Percentiles rank a stretch among this genome's conserved stretches.
Conservation (phyloP, 1,139 yeast genomes). For the Pneumocystis wakefieldiae region DNA sequence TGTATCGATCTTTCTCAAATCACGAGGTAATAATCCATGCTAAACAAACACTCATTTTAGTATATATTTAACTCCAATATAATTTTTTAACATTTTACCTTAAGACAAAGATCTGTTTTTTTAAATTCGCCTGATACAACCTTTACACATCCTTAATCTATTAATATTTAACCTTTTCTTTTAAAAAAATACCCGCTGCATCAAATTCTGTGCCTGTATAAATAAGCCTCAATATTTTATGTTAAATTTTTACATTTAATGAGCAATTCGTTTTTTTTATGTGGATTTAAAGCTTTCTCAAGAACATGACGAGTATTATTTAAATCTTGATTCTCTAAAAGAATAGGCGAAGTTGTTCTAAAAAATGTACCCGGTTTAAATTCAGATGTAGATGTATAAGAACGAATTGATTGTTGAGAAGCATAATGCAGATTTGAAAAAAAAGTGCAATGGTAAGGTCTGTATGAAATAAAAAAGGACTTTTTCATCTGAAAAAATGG, state of each 20-base stretch:
- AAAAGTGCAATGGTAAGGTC: no score
- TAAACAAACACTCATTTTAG: not conserved
- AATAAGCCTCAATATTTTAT: not conserved
- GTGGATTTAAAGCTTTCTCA: not conserved
- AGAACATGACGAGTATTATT: not conserved
- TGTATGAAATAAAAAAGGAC: no score
- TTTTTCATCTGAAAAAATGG: no score
- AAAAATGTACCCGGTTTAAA: not conserved
- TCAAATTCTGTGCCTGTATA: not conserved
- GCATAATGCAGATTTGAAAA: no score
- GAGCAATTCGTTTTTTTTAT: not conserved
- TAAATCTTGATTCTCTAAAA: not conserved
- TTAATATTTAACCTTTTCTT: constrained; percentile 32
- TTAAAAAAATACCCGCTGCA: not conserved
- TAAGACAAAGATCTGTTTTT: constrained; percentile 56
- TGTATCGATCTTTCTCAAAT: constrained; percentile 73
- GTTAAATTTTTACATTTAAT: not conserved
- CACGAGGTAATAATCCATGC: constrained; percentile 68
- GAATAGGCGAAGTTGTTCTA: not conserved
- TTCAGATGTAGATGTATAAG: not conserved
- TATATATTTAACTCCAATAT: not conserved
- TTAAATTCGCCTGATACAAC: constrained; percentile 67
- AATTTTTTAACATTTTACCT: constrained; percentile 18
- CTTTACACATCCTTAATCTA: constrained; percentile 46
- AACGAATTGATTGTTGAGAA: not conserved